These are phyloP conservation scores for Lactifluus subvellereus DNA, from an alignment of 768 basidiomycete genomes.

Conservation along the genomic window DNA sequence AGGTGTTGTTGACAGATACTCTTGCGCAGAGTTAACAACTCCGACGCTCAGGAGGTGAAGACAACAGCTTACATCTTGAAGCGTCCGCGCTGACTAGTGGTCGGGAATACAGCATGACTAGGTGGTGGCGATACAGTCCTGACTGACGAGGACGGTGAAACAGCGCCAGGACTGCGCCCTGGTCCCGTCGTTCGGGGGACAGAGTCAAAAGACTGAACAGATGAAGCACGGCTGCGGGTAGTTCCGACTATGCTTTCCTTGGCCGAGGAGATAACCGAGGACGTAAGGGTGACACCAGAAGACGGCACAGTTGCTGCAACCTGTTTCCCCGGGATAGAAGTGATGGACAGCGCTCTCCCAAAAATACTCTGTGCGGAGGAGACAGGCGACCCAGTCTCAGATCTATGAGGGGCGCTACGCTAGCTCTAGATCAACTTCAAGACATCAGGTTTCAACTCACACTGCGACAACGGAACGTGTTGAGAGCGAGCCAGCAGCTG, in stretches of 20 bases:
- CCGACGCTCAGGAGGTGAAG: neutral
- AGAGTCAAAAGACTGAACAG: neutral
- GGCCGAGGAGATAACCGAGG: neutral
- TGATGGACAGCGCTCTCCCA: neutral
- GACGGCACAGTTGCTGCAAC: neutral
- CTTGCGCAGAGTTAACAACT: neutral
- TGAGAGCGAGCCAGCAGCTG: slow-evolving; percentile 1
- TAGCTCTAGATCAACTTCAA: neutral
- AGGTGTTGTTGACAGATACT: neutral
- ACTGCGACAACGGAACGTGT: slow-evolving; percentile 13
- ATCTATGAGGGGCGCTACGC: slow-evolving; percentile 15
- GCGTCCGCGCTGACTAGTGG: slow-evolving; percentile 5
- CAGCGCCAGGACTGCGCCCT: neutral
- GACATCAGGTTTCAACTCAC: slow-evolving; percentile 4
- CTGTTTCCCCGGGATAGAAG: neutral
- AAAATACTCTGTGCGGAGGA: slow-evolving; percentile 21
- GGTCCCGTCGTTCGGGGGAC: neutral
- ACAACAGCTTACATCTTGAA: slow-evolving; percentile 10
- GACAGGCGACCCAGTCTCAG: slow-evolving; percentile 11
- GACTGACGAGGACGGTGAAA: slow-evolving; percentile 2
- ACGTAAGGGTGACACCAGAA: neutral
- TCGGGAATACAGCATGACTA: neutral
- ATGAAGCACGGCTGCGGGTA: neutral
- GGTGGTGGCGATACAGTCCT: slow-evolving; percentile 12
- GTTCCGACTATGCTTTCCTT: neutral